phyloP scores from a whole-genome alignment of 306 rosid species.

The Astragalus glycyphyllos region DNA sequence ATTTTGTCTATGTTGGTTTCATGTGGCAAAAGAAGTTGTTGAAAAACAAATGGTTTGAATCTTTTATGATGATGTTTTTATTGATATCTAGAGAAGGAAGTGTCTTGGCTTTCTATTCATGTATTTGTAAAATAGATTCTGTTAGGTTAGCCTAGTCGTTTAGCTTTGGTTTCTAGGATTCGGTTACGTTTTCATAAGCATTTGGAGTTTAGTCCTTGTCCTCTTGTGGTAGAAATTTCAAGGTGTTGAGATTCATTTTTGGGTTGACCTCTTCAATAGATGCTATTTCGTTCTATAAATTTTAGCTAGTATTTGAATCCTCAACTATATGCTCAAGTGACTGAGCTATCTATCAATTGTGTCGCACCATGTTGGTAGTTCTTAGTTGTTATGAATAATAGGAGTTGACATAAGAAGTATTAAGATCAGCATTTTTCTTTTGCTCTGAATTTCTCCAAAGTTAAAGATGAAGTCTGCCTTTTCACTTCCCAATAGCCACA shows the following conservation, averaged over 20 bases:
- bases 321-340: too few relatives aligned
- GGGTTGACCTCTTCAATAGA: too few relatives aligned
- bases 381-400: background rate
- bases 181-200: background rate
- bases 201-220: background rate
- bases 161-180: background rate
- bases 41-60: background rate
- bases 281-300: too few relatives aligned
- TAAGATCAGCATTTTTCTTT: background rate
- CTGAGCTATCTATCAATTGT: too few relatives aligned
- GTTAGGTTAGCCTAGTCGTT: background rate
- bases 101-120: background rate
- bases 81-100: background rate
- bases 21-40: background rate
- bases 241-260: too few relatives aligned
- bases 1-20: conserved; percentile 23
- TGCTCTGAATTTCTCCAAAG: background rate
- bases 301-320: too few relatives aligned
- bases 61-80: background rate
- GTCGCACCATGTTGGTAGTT: background rate
- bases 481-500: background rate
- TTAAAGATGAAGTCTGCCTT: background rate
- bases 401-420: background rate
- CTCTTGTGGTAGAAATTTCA: too few relatives aligned
- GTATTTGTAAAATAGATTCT: background rate